A percentile compares a stretch with the other conserved stretches of the same genome.
Evolutionary conservation across 805 yeast species (phyloP).

Genomic region (Blastobotrys americana): DNA sequence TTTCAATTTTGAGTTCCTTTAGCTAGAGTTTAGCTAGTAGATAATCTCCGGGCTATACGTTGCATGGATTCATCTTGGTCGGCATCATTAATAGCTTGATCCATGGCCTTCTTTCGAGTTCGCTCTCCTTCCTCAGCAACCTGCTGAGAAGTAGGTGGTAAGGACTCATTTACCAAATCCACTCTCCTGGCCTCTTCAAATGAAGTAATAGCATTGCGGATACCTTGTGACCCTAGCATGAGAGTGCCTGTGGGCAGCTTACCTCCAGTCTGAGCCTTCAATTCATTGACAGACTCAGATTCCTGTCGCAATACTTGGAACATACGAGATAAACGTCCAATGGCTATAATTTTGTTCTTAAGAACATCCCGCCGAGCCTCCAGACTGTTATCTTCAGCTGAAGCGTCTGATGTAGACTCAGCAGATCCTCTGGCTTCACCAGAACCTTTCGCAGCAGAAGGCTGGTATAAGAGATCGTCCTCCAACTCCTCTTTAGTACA

Average conservation of each 20-base stretch:
- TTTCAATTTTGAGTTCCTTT: no score
- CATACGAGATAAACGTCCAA: conserved; percentile 94
- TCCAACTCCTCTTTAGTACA: conserved; percentile 94
- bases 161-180: conserved; percentile 75
- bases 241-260: conserved; percentile 78
- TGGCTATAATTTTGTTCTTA: conserved; percentile 85
- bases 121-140: conserved; percentile 36
- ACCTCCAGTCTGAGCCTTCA: conserved; percentile 65
- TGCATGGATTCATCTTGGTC: conserved; percentile 23
- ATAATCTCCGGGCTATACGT: conserved; percentile 22
- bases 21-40: neutral
- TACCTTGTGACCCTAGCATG: conserved; percentile 74
- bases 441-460: neutral
- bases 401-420: conserved; percentile 10
- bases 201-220: conserved; percentile 56
- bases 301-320: conserved; percentile 82
- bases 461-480: conserved; percentile 36
- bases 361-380: conserved; percentile 41
- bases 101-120: conserved; percentile 36
- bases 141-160: conserved; percentile 76
- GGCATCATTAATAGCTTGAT: conserved; percentile 23
- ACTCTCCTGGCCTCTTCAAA: conserved; percentile 80
- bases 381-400: conserved; percentile 6
- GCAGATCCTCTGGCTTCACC: conserved; percentile 7
- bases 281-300: conserved; percentile 73